Evolutionary conservation across 1,284 basidiomycete species (phyloP).

Genomic region (Chalciporus sp.): DNA sequence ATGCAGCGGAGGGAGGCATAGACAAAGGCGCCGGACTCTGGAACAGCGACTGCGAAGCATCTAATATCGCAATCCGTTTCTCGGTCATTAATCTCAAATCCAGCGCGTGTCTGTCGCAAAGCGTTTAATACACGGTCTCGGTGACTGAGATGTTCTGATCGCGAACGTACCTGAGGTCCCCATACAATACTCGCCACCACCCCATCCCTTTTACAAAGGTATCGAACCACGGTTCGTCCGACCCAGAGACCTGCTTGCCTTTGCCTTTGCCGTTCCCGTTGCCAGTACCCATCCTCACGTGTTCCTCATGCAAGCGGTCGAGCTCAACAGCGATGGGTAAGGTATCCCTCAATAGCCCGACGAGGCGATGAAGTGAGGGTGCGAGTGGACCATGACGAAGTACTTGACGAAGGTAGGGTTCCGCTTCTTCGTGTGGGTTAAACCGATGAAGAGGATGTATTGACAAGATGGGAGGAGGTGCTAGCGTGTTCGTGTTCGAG

Average conservation of each 20-base stretch:
- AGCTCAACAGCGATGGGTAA: slow-evolving; percentile 73
- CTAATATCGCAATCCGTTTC: slow-evolving; percentile 66
- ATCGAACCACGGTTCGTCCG: slow-evolving; percentile 48
- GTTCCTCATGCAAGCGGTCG: slow-evolving; percentile 49
- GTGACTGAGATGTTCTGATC: too few species aligned
- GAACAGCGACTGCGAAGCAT: slow-evolving; percentile 66
- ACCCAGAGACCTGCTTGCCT: slow-evolving; percentile 4
- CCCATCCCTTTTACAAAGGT: slow-evolving; percentile 75
- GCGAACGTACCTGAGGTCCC: slow-evolving; percentile 51
- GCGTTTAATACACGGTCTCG: too few species aligned
- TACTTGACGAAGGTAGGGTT: slow-evolving; percentile 66
- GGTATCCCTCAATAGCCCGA: slow-evolving; percentile 69
- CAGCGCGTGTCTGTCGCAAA: slow-evolving; percentile 60
- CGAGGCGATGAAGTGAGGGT: slow-evolving; percentile 62
- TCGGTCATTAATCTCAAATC: slow-evolving; percentile 76
- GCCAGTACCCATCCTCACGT: slow-evolving; percentile 26
- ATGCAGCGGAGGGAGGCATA: neutral
- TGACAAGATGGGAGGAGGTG: slow-evolving; percentile 14
- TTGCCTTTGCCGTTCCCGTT: slow-evolving; percentile 34
- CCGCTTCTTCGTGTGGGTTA: slow-evolving; percentile 77
- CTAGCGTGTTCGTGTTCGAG: slow-evolving; percentile 33
- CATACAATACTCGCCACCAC: slow-evolving; percentile 78
- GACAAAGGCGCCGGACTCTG: slow-evolving; percentile 20
- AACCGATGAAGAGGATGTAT: slow-evolving; percentile 26
- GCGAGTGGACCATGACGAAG: slow-evolving; percentile 64